These are phyloP conservation scores for Pelargonium nanum DNA, from an alignment of 345 rosid genomes.

Conservation along the genomic window DNA sequence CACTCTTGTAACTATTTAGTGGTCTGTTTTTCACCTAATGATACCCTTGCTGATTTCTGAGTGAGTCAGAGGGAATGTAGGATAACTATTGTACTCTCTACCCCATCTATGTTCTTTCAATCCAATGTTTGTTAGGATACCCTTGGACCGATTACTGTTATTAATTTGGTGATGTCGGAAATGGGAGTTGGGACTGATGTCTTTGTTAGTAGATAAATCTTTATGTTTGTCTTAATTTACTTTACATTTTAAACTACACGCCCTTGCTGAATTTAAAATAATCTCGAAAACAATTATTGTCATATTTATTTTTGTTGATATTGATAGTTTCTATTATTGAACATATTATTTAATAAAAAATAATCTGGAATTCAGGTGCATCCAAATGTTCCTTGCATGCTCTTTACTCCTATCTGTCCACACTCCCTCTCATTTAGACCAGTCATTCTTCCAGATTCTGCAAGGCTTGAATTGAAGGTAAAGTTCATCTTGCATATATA, in stretches of 20 bases:
- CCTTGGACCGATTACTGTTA: too few species aligned
- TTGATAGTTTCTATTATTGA: constrained; percentile 4
- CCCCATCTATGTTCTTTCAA: too few species aligned
- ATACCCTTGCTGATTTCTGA: too few species aligned
- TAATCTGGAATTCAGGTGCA: constrained; percentile 58
- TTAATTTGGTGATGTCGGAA: too few species aligned
- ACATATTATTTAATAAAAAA: neutral
- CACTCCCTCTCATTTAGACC: constrained; percentile 97
- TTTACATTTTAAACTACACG: neutral
- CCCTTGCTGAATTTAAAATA: too few species aligned
- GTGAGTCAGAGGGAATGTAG: too few species aligned
- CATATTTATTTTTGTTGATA: neutral
- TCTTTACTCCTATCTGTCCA: constrained; percentile 95
- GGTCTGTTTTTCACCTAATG: too few species aligned
- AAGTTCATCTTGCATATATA: neutral
- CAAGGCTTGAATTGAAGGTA: constrained; percentile 86
- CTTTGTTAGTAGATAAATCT: too few species aligned
- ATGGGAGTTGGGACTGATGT: too few species aligned
- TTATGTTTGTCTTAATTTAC: neutral
- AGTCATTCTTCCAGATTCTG: constrained; percentile 97
- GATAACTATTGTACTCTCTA: too few species aligned
- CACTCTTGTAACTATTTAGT: too few species aligned
- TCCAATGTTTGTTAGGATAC: too few species aligned
- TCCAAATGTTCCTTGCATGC: constrained; percentile 98
- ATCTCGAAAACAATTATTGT: neutral